Evolutionary conservation across 164 flowering plant species (phyloP), one percentile per base, ranked within the genome.

Genomic region (Hamamelis virginiana): DNA sequence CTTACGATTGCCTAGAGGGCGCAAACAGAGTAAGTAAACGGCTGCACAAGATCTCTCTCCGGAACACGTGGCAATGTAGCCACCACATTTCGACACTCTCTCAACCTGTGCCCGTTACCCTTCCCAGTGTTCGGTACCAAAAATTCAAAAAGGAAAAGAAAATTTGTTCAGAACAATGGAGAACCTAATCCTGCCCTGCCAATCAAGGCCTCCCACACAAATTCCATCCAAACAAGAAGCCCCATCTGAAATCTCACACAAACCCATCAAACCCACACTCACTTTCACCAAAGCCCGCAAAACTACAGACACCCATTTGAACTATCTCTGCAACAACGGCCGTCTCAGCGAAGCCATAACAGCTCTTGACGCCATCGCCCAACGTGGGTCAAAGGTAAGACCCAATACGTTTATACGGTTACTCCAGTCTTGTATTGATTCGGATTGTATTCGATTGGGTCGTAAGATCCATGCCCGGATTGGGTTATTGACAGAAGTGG

Each of bases 371-470:
- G 72, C 81, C 59, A 59, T 83, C 26, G 76, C 79, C 33, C 66
- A 69, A 44, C 62, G 55, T 22, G 84, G 83, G 59, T 66, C 68
- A 65, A 80, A 78, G 80, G 72, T 88, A 53, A 68, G 52, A 10
- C 64, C 78, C 71, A 68, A 57, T 5, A 84, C 86, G 14, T 87
- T 66, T 59, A 51, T 72, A 1, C 62, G 72, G 11, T 68, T 88
- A 33, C 69, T 88, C 12, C 78, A 88, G 23, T 68, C 80, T 43
- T 88, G 92, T 77, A 80, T 85, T 60, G 81, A 80, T 43, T 51
- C 33, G 9, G 65, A 74, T 45, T 77, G 83, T 11, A 61, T 83
- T 43, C 62, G 77, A 1, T 63, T 85, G 38, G 88, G 90, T 62
- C 82, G 86, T 21, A 62, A 80, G 73, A 74, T 88, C 14, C 92